These are phyloP conservation scores for Talaromyces liani DNA, from an alignment of 495 filamentous ascomycete genomes.

Conservation along the genomic window DNA sequence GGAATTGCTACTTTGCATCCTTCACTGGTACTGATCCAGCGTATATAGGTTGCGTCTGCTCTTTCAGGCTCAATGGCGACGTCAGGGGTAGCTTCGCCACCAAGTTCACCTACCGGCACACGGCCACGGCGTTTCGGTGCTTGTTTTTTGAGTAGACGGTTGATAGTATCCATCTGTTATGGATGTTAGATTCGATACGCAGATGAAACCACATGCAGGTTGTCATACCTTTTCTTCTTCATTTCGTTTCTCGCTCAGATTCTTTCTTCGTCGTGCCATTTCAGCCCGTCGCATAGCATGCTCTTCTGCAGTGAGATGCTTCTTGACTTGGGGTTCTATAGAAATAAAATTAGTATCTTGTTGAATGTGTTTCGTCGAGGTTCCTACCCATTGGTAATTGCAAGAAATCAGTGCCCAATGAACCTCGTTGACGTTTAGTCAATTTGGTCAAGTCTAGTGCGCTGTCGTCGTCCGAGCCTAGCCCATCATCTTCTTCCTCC, in stretches of 20 bases:
- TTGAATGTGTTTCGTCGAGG: neutral
- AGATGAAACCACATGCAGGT: neutral
- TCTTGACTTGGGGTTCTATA: conserved; percentile 86
- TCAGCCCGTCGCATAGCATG: conserved; percentile 90
- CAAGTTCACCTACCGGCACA: conserved; percentile 37
- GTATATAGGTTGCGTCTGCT: conserved; percentile 60
- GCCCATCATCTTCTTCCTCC: conserved; percentile 51
- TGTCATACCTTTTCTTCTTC: conserved; percentile 88
- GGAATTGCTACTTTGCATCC: conserved; percentile 70
- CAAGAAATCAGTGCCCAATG: conserved; percentile 61
- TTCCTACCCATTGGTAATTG: conserved; percentile 75
- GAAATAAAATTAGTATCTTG: conserved; percentile 10
- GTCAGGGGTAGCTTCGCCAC: conserved; percentile 38
- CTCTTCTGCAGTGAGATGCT: conserved; percentile 86
- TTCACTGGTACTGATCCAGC: conserved; percentile 68
- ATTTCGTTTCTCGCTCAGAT: conserved; percentile 95
- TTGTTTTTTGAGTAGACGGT: conserved; percentile 92
- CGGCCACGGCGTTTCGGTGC: conserved; percentile 72
- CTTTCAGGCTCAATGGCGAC: conserved; percentile 47
- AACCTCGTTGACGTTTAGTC: conserved; percentile 80
- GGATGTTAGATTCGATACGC: neutral
- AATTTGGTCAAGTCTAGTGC: conserved; percentile 77
- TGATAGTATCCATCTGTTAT: conserved; percentile 87
- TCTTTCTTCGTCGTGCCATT: conserved; percentile 92
- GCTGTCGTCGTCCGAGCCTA: conserved; percentile 57